phyloP scores from a whole-genome alignment of 371 early-diverging fungal species.

The Dentiscutata heterogama region DNA sequence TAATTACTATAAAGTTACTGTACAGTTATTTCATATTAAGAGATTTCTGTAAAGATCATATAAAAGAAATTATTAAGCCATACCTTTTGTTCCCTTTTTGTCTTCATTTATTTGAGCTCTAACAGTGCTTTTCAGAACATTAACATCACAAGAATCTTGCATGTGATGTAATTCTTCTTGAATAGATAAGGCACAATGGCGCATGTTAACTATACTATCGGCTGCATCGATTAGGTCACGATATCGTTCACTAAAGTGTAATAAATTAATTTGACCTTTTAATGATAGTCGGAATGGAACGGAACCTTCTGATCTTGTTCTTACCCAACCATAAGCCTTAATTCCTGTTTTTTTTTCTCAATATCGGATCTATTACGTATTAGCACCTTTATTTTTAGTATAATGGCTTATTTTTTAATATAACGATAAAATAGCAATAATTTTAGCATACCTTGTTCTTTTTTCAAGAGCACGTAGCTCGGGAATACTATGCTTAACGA shows the following conservation, averaged over 20 bases:
- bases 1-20: too few relatives aligned
- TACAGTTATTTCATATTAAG: too few relatives aligned
- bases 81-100: conserved; percentile 57
- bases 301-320: conserved; percentile 10
- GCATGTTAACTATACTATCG: conserved; percentile 84
- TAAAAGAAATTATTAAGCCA: background rate
- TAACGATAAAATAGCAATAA: background rate
- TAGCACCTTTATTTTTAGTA: background rate
- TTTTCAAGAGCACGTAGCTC: conserved; percentile 59
- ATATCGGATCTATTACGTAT: conserved; percentile 66
- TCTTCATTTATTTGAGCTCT: conserved; percentile 52
- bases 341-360: conserved; percentile 82
- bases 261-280: too few relatives aligned
- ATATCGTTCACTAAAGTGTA: conserved; percentile 80
- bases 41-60: too few relatives aligned
- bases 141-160: conserved; percentile 67
- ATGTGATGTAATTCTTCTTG: conserved; percentile 69
- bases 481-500: conserved; percentile 58
- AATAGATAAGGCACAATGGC: conserved; percentile 64
- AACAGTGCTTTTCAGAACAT: conserved; percentile 60
- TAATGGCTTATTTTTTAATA: background rate
- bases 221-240: conserved; percentile 87
- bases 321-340: conserved; percentile 90
- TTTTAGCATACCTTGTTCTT: conserved; percentile 55
- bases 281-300: too few relatives aligned